A percentile compares a stretch with the other conserved stretches of the same genome.
phyloP scores from a whole-genome alignment of 805 yeast species.

The Candida yuanshanica region DNA sequence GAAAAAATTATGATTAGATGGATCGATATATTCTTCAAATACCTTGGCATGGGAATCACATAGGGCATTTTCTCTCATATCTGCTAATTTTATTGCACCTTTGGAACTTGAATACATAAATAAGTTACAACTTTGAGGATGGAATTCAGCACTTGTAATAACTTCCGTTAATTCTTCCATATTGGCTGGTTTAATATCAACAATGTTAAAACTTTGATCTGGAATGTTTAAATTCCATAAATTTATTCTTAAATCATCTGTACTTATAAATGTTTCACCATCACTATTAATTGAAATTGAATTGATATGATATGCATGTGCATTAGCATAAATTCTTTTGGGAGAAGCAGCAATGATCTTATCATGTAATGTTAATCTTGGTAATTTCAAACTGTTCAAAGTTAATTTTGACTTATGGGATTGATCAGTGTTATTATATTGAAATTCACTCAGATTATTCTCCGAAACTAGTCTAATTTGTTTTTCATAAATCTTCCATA shows the following conservation, averaged over 20 bases:
- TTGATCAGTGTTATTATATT: slow-evolving; percentile 4
- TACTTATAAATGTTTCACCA: slow-evolving; percentile 88
- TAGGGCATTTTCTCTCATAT: slow-evolving; percentile 92
- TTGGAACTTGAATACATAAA: slow-evolving; percentile 94
- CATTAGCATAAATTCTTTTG: slow-evolving; percentile 84
- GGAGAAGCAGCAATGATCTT: slow-evolving; percentile 94
- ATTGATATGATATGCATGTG: slow-evolving; percentile 97
- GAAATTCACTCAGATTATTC: slow-evolving; percentile 63
- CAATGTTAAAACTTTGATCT: slow-evolving; percentile 93
- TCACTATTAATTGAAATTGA: slow-evolving; percentile 92
- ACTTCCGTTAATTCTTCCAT: slow-evolving; percentile 99
- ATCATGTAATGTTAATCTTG: slow-evolving; percentile 89
- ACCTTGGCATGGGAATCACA: slow-evolving; percentile 86
- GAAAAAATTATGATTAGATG: slow-evolving; percentile 88
- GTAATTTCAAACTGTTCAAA: slow-evolving; percentile 57
- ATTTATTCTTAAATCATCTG: slow-evolving; percentile 93
- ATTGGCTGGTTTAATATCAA: slow-evolving; percentile 94
- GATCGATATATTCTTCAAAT: slow-evolving; percentile 91
- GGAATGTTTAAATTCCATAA: slow-evolving; percentile 93
- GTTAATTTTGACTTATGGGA: slow-evolving; percentile 24
- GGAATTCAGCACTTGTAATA: slow-evolving; percentile 94
- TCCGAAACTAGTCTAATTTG: slow-evolving; percentile 89
- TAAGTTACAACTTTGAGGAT: slow-evolving; percentile 85
- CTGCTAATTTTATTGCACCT: slow-evolving; percentile 92
- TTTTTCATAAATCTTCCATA: slow-evolving; percentile 94